Evolutionary conservation across 2,329 filamentous ascomycete species (phyloP), one percentile per base, ranked within the genome.

Genomic region (Blastomyces percursus): DNA sequence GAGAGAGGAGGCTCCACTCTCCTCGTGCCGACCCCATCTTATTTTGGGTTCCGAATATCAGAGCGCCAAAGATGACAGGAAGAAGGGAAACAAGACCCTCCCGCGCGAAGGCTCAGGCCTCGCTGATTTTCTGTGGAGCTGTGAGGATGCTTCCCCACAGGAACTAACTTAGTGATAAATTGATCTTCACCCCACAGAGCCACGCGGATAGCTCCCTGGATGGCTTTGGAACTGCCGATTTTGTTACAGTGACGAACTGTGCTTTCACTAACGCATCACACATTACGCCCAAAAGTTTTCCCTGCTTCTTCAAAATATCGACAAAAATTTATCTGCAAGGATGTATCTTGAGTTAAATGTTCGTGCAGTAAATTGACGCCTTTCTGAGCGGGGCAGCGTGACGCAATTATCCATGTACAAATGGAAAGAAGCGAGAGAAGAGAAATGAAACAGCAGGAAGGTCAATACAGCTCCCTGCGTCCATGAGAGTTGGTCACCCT

Each of bases 381-480:
- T 21, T 1, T 11, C 19, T n/a, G 3, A 6, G n/a, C 0, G 0
- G 8, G 44, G 2, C 1, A 21, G 8, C n/a, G 21, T 48, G 1
- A 2, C 44, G 2, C n/a, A 21, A 48, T 21, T n/a, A 21, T 46
- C 19, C 19, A 11, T 38, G 9, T 3, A 7, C 35, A 3, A 38
- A 38, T 9, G 8, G 1, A 38, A 38, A 11, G 8, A 38, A 11
- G 35, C 2, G 35, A 38, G 35, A 38, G 35, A 38, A 12, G 9
- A 11, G 35, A 12, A 12, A 38, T 38, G 35, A 38, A 38, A 11
- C 35, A 8, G 35, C 35, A 38, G 35, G 35, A 38, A 38, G 35
- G 35, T 38, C 35, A 38, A 38, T 38, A 38, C 35, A 9, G 12
- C 9, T 38, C 9, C 35, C 35, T 38, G 1, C 9, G 3, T 12